These are phyloP conservation scores for Ilyonectria destructans DNA, from an alignment of 2,329 filamentous ascomycete genomes.

Conservation along the genomic window DNA sequence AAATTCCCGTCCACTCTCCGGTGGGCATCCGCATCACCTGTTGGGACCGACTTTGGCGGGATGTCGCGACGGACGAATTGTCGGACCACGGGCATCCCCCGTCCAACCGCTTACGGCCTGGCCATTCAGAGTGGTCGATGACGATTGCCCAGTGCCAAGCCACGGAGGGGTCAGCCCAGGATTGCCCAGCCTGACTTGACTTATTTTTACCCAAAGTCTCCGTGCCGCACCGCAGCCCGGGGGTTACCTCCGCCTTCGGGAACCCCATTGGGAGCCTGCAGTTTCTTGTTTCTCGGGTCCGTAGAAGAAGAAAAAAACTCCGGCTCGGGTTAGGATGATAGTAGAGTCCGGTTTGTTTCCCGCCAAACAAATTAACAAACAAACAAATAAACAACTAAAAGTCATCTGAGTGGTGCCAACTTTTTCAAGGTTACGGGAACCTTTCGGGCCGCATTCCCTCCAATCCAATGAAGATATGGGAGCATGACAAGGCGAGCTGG, in stretches of 20 bases:
- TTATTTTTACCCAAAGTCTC: slow-evolving; percentile 6
- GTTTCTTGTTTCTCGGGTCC: neutral
- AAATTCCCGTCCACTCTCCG: neutral
- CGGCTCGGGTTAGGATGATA: neutral
- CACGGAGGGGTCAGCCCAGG: slow-evolving; percentile 11
- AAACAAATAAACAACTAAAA: neutral
- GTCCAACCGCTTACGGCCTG: slow-evolving; percentile 28
- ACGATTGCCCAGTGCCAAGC: slow-evolving; percentile 23
- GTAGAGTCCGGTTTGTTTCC: neutral
- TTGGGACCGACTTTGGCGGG: slow-evolving; percentile 22
- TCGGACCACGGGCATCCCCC: slow-evolving; percentile 33
- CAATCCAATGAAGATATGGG: slow-evolving; percentile 8
- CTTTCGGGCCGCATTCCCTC: slow-evolving; percentile 19
- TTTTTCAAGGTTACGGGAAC: slow-evolving; percentile 18
- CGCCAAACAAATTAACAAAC: neutral
- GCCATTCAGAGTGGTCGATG: slow-evolving; percentile 23
- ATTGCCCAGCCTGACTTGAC: slow-evolving; percentile 5
- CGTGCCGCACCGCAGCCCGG: neutral
- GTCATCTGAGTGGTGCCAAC: neutral
- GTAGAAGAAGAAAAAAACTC: neutral
- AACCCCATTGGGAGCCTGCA: neutral
- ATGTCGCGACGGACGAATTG: slow-evolving; percentile 14
- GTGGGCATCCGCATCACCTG: slow-evolving; percentile 26
- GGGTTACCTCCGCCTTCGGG: slow-evolving; percentile 3
- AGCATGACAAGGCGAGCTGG: neutral